Base-by-base conservation (phyloP, 495 filamentous ascomycete species). In the Penicillium waksmanii region DNA sequence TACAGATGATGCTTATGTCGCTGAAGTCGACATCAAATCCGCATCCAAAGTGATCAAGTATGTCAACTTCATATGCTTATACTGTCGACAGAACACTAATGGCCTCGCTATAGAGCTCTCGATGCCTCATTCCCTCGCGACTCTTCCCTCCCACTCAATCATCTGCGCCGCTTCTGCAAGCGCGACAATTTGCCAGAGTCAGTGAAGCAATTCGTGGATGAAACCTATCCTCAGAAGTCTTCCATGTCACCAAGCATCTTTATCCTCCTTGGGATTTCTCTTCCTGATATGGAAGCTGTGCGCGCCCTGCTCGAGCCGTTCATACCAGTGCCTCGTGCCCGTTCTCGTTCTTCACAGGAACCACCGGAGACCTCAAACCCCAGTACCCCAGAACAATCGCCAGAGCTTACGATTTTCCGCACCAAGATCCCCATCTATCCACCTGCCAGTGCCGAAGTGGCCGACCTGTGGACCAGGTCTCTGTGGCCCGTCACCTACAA, bases 401-500 rank as follows among this genome's bases (percentile, higher is more conserved):
- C 42, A 44, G 42, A 9, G 7, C 15, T 44, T 17, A 6, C 17
- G 4, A 2, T 44, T 17, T 44, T 44, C 42, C 13, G 8, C n/a
- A 18, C 17, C 13, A 12, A n/a, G 9, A n/a, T 44, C 42, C 42
- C 42, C 2, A n/a, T 44, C 15, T 18, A 44, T 19, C 42, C 42
- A 18, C 42, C 42, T 10, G 17, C 42, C 3, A 18, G n/a, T 19
- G n/a, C 42, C 17, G 15, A 44, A 13, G 17, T 18, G 4, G 92
- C 95, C 5, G 80, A 85, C 9, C 71, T 80, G 70, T 97, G 91
- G 92, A 87, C 84, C 33, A 76, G 83, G 25, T 80, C 83, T 27
- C 89, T 92, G 68, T 98, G 95, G 95, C 96, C 95, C 0, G 86
- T 89, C 5, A 80, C 91, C 8, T 98, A 96, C 77, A 92, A 93